Conservation (phyloP, 2,329 filamentous ascomycete species). For the Metarhizium anisopliae region DNA sequence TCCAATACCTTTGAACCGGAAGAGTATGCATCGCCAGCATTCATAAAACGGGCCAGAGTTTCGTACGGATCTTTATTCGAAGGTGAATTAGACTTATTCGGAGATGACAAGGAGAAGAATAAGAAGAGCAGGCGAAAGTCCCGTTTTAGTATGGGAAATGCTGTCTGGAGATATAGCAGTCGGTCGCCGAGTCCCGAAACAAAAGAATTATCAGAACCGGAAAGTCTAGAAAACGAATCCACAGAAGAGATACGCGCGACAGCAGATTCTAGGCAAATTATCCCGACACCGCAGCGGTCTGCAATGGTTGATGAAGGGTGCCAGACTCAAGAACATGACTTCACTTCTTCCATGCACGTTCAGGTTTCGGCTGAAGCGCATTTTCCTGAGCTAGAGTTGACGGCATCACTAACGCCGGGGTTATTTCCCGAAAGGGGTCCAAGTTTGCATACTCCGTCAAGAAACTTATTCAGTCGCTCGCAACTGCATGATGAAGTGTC, state of each 20-base stretch:
- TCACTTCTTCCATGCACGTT: constrained; percentile 18
- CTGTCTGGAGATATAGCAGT: constrained; percentile 66
- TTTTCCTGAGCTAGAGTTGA: constrained; percentile 4
- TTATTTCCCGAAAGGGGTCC: background rate
- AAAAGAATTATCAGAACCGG: constrained; percentile 20
- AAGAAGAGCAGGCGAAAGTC: constrained; percentile 51
- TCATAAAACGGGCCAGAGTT: constrained; percentile 60
- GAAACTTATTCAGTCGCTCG: constrained; percentile 5
- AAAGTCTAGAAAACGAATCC: constrained; percentile 10
- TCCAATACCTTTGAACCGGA: constrained; percentile 29
- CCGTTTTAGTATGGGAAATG: constrained; percentile 57
- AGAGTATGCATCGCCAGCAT: constrained; percentile 70
- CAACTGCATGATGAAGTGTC: background rate
- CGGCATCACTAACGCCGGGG: constrained; percentile 6
- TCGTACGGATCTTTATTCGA: constrained; percentile 62
- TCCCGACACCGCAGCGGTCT: constrained; percentile 1
- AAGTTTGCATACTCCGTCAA: constrained; percentile 8
- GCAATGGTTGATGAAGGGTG: constrained; percentile 27
- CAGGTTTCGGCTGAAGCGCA: constrained; percentile 19
- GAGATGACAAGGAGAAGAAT: constrained; percentile 42
- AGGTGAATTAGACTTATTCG: constrained; percentile 57
- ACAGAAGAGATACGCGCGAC: constrained; percentile 4
- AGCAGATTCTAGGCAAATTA: background rate
- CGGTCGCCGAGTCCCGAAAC: constrained; percentile 62
- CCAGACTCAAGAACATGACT: constrained; percentile 22